These are phyloP conservation scores for Blastobotrys attinorum DNA, from an alignment of 805 yeast species.

Conservation along the genomic window DNA sequence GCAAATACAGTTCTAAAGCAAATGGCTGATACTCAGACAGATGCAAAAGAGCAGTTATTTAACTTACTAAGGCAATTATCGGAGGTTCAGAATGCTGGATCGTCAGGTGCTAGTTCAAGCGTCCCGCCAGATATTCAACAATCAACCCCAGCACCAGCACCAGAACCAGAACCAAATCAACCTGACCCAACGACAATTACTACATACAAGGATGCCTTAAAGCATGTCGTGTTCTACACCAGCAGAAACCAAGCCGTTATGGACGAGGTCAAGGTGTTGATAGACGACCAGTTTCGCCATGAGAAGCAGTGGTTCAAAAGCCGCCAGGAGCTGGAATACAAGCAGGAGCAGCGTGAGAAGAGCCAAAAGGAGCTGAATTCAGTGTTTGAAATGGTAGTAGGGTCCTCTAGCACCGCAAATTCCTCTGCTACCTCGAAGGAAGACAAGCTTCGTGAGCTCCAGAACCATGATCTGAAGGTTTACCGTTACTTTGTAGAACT, in stretches of 20 bases:
- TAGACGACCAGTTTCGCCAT: slow-evolving; percentile 13
- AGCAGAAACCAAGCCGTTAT: slow-evolving; percentile 9
- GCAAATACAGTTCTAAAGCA: too few relatives aligned
- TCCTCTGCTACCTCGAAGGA: background rate
- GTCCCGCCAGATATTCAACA: too few relatives aligned
- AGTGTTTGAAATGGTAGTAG: slow-evolving; percentile 11
- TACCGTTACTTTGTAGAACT: slow-evolving; percentile 9
- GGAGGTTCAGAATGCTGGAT: slow-evolving; percentile 4
- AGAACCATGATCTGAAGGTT: slow-evolving; percentile 10
- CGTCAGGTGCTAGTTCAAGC: too few relatives aligned
- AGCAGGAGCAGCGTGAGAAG: slow-evolving; percentile 6
- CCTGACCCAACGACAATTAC: slow-evolving; percentile 14
- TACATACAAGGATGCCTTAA: slow-evolving; percentile 15
- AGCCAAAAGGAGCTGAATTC: slow-evolving; percentile 9
- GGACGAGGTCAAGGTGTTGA: slow-evolving; percentile 9
- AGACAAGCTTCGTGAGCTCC: slow-evolving; percentile 6
- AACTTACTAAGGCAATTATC: slow-evolving; percentile 8
- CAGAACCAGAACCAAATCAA: too few relatives aligned
- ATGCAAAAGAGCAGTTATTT: slow-evolving; percentile 1
- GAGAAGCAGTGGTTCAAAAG: slow-evolving; percentile 15
- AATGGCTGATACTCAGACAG: too few relatives aligned
- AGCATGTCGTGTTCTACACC: slow-evolving; percentile 14
- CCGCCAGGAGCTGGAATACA: slow-evolving; percentile 7
- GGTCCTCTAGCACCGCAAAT: background rate
- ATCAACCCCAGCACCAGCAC: too few relatives aligned